Base-by-base conservation (phyloP, 176 grass and related monocot genomes). In the Microstegium vimineum region DNA sequence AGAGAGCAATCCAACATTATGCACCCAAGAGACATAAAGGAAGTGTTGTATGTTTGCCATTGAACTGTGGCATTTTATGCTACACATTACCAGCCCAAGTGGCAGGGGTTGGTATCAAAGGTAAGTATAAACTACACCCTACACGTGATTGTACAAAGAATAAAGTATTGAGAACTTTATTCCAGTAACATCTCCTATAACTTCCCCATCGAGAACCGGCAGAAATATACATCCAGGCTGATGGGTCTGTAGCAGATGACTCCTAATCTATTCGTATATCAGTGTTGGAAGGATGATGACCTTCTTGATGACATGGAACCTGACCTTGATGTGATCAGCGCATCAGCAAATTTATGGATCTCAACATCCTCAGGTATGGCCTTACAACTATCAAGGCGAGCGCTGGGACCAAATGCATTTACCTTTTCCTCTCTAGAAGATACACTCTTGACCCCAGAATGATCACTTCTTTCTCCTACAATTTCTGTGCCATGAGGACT, bases 311-410 rank as follows among this genome's bases (percentile, higher is more conserved):
- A 71, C 45, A 70, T 86, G 51, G 69, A 83, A 54, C 46, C 40
- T 35, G 45, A 41, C 78, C 87, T 86, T 52, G 90, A 81, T 61
- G 64, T 83, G 61, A 69, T 70, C 40, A 92, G 60, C 33, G 82
- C 93, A 60, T 87, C 82, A 0, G 93, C 93, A 38, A 88, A 88
- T 78, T 94, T 94, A 64, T 74, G 86, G 18, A 94, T 79, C 82
- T 90, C 82, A 1, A 35, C 66, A 66, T 80, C 52, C 67, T 92
- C 93, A 57, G 90, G 75, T 77, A 80, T 77, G n/a, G 27, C 34
- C 37, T 73, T 36, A 62, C 52, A 47, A 6, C 16, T 75, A 17
- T 76, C 88, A 60, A 72, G 59, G 31, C 69, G 81, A 84, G 51
- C 23, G n/a, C 61, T 80, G 42, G 62, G 72, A 52, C 67, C 51